Evolutionary conservation across 2,329 filamentous ascomycete species (phyloP).

Genomic region (Cladophialophora chaetospira): DNA sequence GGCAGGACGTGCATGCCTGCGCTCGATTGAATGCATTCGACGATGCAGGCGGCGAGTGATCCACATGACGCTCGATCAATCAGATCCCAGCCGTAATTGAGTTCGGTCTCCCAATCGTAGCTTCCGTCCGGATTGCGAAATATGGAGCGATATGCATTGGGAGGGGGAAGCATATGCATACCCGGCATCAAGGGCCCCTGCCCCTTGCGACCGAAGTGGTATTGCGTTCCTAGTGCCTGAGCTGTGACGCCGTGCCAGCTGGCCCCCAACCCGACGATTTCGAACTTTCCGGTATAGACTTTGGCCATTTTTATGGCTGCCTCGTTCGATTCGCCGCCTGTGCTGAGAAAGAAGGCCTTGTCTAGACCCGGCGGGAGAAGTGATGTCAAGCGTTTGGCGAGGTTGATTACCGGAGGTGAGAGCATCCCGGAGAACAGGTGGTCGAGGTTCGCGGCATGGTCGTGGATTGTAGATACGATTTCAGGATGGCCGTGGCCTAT

Average conservation of each 20-base stretch:
- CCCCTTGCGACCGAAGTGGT: constrained; percentile 55
- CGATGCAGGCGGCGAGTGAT: constrained; percentile 63
- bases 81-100: constrained; percentile 64
- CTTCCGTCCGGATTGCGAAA: constrained; percentile 62
- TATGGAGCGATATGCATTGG: constrained; percentile 62
- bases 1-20: constrained; percentile 64
- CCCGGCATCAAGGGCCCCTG: constrained; percentile 56
- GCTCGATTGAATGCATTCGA: constrained; percentile 62
- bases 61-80: constrained; percentile 62
- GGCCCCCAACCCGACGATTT: constrained; percentile 62
- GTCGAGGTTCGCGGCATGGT: constrained; percentile 56
- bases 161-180: constrained; percentile 59
- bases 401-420: constrained; percentile 58
- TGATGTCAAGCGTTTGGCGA: constrained; percentile 54
- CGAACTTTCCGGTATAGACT: constrained; percentile 64
- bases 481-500: constrained; percentile 62
- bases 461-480: constrained; percentile 55
- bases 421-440: constrained; percentile 64
- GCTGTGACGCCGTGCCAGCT: constrained; percentile 65
- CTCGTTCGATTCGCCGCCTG: constrained; percentile 61
- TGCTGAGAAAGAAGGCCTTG: constrained; percentile 61
- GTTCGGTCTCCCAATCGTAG: constrained; percentile 67
- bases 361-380: constrained; percentile 54
- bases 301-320: constrained; percentile 68
- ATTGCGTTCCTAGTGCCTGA: constrained; percentile 56